Base-by-base conservation (phyloP, 441 rosid species). In the Aleurites moluccanus region DNA sequence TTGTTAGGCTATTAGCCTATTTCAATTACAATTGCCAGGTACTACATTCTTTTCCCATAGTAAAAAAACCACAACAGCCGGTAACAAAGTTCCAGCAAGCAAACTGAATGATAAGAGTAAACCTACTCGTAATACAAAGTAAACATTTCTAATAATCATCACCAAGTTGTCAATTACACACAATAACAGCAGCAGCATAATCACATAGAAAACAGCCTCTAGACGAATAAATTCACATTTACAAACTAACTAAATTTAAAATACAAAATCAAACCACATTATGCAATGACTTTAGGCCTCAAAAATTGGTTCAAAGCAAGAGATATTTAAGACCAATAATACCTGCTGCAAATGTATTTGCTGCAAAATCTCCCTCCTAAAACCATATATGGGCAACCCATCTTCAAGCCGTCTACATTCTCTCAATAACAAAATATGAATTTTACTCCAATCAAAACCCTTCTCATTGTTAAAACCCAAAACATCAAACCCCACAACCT, bases 361-460 rank as follows among this genome's bases (percentile, higher is more conserved):
- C 69, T 64, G 53, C 75, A 74, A 69, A 78, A 73, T 73, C 70
- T 78, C 77, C 76, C 71, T 78, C 66, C 81, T 69, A 63, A 42
- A 78, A 8, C 77, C 75, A 25, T 73, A 78, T 10, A 78, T 73
- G 3, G 81, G 78, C 38, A 78, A 69, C 49, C 77, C 71, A 64
- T 69, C 52, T 44, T 73, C 81, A 18, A 73, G 44, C 60, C 81
- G 47, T 38, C 64, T 68, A 78, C 53, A 63, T 44, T 78, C 81
- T 50, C 75, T 78, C 65, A 61, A 53, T 30, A 78, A 9, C 44
- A 78, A 16, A 61, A 8, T 52, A 44, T 73, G 77, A 16, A 73
- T 52, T 52, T 27, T 78, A 63, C 62, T 20, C 81, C 81, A 78
- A 44, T 56, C 55, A 62, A 21, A 23, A 21, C 38, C 62, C 45